Conservation (phyloP, 2,329 filamentous ascomycete species). For the Colletotrichum lini region DNA sequence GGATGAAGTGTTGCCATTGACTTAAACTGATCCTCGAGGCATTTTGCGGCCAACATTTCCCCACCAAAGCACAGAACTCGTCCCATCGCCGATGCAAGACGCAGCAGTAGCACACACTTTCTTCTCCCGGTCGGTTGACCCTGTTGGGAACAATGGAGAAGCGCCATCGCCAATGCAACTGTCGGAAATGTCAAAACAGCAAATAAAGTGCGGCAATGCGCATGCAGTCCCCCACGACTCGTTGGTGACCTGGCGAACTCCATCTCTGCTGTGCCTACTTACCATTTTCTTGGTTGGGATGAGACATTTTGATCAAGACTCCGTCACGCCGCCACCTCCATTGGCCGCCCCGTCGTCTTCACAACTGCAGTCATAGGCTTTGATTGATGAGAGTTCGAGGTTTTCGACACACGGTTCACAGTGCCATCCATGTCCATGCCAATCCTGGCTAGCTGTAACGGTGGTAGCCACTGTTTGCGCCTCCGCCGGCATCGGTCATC, state of each 20-base stretch:
- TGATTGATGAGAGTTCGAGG: not conserved
- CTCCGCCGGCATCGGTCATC: conserved; percentile 32
- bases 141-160: conserved; percentile 1
- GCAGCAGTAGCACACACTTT: conserved; percentile 7
- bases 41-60: not conserved
- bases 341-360: not conserved
- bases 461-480: not conserved
- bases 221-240: not conserved
- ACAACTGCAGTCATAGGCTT: conserved; percentile 1
- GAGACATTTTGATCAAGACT: conserved; percentile 34
- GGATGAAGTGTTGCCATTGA: not conserved
- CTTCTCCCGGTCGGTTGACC: conserved; percentile 15
- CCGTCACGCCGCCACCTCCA: conserved; percentile 31
- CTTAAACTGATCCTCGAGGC: not conserved
- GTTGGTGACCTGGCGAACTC: conserved; percentile 2
- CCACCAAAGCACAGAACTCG: conserved; percentile 1
- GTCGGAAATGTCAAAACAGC: conserved; percentile 1
- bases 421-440: conserved; percentile 8
- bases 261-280: not conserved
- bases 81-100: conserved; percentile 32
- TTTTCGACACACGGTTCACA: conserved; percentile 11
- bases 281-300: conserved; percentile 7
- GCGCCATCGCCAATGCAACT: conserved; percentile 35
- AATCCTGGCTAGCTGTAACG: not conserved
- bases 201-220: conserved; percentile 25